Evolutionary conservation across 345 rosid species (phyloP).

Genomic region (Murraya koenigii): DNA sequence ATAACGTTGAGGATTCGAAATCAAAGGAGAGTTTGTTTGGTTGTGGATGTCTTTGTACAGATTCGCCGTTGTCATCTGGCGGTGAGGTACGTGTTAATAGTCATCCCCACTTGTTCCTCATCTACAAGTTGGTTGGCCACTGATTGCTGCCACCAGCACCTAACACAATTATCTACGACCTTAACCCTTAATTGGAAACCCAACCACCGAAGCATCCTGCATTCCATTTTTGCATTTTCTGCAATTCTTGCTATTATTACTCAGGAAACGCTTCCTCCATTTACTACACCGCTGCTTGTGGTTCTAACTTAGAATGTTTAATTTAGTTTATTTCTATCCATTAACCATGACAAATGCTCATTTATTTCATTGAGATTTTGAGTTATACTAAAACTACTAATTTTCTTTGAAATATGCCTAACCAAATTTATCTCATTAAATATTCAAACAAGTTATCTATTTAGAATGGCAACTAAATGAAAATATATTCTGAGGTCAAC

Average conservation of each 20-base stretch:
- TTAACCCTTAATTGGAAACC: not conserved
- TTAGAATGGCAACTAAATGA: too few species aligned
- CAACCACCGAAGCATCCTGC: not conserved
- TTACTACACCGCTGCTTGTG: too few species aligned
- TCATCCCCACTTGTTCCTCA: conserved; percentile 19
- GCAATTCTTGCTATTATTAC: not conserved
- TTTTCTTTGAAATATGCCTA: too few species aligned
- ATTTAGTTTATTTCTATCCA: too few species aligned
- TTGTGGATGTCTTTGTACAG: not conserved
- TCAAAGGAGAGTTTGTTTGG: not conserved
- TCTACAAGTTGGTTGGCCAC: conserved; percentile 24
- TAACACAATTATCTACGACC: not conserved
- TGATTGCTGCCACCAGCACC: not conserved
- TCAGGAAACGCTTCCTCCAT: too few species aligned
- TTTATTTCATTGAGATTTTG: too few species aligned
- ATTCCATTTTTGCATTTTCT: not conserved
- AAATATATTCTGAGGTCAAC: too few species aligned
- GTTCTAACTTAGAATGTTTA: too few species aligned
- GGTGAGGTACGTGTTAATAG: conserved; percentile 12
- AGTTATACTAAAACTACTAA: too few species aligned
- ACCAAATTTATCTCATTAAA: too few species aligned
- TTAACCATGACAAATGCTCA: too few species aligned
- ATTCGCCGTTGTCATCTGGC: not conserved
- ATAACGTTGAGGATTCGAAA: conserved; percentile 7
- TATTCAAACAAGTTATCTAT: too few species aligned